phyloP scores from a whole-genome alignment of 2,329 filamentous ascomycete species.

The Leptographium galeiforme region DNA sequence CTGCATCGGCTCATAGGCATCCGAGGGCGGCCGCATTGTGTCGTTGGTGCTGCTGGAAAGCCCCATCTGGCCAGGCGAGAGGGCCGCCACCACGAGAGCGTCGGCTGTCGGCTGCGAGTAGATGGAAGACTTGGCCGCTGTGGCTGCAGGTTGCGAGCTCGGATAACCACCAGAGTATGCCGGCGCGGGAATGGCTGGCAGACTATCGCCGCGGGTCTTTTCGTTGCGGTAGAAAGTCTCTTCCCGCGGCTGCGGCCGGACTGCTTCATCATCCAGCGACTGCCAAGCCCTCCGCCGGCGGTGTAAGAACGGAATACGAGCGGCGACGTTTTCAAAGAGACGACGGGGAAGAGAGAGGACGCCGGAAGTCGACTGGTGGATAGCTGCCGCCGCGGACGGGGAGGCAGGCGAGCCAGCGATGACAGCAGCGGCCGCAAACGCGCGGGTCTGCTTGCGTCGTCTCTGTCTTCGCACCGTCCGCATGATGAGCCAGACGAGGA shows the following conservation, averaged over 20 bases:
- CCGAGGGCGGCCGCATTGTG: slow-evolving; percentile 21
- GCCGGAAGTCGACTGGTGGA: slow-evolving; percentile 1
- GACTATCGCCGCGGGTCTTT: background rate
- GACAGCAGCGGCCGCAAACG: no score
- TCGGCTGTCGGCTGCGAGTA: background rate
- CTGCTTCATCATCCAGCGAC: slow-evolving; percentile 15
- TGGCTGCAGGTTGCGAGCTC: background rate
- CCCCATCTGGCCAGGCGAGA: background rate
- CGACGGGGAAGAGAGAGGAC: slow-evolving; percentile 6
- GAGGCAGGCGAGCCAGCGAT: background rate
- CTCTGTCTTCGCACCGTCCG: slow-evolving; percentile 22
- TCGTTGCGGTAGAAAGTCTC: background rate
- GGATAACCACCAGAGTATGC: background rate
- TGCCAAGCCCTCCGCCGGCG: slow-evolving; percentile 15
- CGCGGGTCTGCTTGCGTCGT: slow-evolving; percentile 7
- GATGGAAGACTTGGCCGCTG: background rate
- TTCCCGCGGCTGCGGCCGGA: background rate
- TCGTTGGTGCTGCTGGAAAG: slow-evolving; percentile 7
- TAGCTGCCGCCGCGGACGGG: background rate
- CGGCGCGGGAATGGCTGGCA: background rate
- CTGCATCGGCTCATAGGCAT: slow-evolving; percentile 21
- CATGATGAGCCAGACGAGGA: slow-evolving; percentile 31
- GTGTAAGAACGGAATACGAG: slow-evolving; percentile 23
- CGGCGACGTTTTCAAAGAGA: slow-evolving; percentile 11
- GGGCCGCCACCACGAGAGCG: background rate